Conservation (phyloP, 352 stramenopile genomes). For the Aphanomyces astaci region DNA sequence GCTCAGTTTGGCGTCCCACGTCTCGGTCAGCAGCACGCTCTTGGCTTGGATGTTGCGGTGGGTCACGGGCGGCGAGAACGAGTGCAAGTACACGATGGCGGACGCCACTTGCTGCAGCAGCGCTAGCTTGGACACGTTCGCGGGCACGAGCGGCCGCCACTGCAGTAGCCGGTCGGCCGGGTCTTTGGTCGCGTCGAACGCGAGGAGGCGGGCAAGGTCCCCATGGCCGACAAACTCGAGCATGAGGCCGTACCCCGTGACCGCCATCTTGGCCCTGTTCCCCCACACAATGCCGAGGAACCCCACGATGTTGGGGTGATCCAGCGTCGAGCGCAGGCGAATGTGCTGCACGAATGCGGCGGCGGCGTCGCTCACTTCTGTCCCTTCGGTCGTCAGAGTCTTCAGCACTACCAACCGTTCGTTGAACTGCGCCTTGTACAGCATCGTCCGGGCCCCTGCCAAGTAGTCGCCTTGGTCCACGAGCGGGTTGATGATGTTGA, state of each 20-base stretch:
- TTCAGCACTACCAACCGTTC: slow-evolving; percentile 20
- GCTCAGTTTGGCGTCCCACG: slow-evolving; percentile 61
- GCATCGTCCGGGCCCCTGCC: slow-evolving; percentile 4
- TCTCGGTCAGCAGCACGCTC: slow-evolving; percentile 64
- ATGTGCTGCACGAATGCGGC: slow-evolving; percentile 12
- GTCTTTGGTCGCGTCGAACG: neutral
- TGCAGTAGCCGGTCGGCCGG: neutral
- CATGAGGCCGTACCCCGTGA: slow-evolving; percentile 9
- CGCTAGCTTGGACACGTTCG: neutral
- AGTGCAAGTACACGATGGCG: slow-evolving; percentile 21
- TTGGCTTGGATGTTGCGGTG: slow-evolving; percentile 69
- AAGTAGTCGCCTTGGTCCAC: neutral
- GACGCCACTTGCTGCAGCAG: slow-evolving; percentile 10
- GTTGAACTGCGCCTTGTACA: slow-evolving; percentile 21
- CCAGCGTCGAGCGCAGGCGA: neutral
- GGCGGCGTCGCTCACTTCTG: neutral
- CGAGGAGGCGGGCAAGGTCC: slow-evolving; percentile 7
- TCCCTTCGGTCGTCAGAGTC: slow-evolving; percentile 19
- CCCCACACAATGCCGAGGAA: slow-evolving; percentile 20
- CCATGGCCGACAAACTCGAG: neutral
- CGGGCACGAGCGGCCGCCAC: slow-evolving; percentile 1
- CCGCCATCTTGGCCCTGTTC: neutral
- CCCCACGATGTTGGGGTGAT: slow-evolving; percentile 17
- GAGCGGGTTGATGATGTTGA: slow-evolving; percentile 11
- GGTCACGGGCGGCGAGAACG: slow-evolving; percentile 34